Base-by-base conservation (phyloP, 2,329 filamentous ascomycete species). In the Pseudophaeomoniella oleicola region DNA sequence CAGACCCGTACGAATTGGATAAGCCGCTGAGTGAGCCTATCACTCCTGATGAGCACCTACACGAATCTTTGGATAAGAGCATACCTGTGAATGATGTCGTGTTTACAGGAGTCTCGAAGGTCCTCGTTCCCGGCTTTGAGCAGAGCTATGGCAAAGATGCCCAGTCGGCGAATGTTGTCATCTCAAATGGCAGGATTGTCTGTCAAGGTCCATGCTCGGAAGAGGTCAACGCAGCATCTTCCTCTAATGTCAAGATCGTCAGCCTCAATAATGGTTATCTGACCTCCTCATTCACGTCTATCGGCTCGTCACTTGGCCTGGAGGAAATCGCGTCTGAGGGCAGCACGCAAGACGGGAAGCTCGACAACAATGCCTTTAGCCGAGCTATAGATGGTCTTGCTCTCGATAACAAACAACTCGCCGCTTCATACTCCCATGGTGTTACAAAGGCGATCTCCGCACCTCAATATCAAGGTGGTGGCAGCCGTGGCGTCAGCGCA, bases 281-380 rank as follows among this genome's bases (percentile, higher is more conserved):
- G n/a, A 68, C 70, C 4, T 61, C 67, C 4, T 62, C 73, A 0
- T 67, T 80, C 42, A 76, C 72, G 3, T 72, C 70, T 2, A 71
- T 79, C 18, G 75, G 69, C 1, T 70, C 72, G 3, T 59, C 59
- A 1, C 55, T 82, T 0, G 78, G 78, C 1, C 63, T 82, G 4
- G 70, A 70, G 42, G 75, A 72, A 37, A 80, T 82, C 37, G 67
- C 71, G 39, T 63, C 63, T 3, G 78, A 81, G 35, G 42, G 45
- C 1, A 51, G 50, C 15, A 71, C 70, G 0, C 55, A 60, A 42
- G 49, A 57, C 5, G 56, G 58, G 32, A 71, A 66, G 0, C 16
- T 17, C 19, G 69, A 72, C 42, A 72, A 73, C 0, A 51, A 60
- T 0, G 49, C 58, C 4, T 78, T 79, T 46, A 72, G 69, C 32